Conservation (phyloP, 805 yeast species). For the Yarrowia sp. region DNA sequence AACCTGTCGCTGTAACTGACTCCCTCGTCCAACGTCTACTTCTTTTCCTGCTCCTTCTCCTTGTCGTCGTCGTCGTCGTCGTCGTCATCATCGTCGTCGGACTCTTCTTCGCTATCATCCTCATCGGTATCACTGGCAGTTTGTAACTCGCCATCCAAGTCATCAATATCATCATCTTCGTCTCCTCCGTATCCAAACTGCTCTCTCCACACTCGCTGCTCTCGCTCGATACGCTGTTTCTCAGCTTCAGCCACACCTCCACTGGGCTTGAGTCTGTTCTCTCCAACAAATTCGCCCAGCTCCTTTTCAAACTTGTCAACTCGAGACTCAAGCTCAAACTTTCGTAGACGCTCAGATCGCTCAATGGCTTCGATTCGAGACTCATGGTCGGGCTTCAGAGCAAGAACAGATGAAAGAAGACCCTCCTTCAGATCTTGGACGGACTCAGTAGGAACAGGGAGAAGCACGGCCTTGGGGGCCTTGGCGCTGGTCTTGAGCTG, state of each 20-base stretch:
- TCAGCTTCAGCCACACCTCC: slow-evolving; percentile 92
- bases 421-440: slow-evolving; percentile 51
- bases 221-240: slow-evolving; percentile 59
- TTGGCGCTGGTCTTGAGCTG: slow-evolving; percentile 49
- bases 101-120: neutral
- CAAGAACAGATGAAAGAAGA: slow-evolving; percentile 71
- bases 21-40: neutral
- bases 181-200: slow-evolving; percentile 28
- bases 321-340: slow-evolving; percentile 60
- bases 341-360: slow-evolving; percentile 77
- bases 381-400: slow-evolving; percentile 79
- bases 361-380: slow-evolving; percentile 82
- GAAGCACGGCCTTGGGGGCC: slow-evolving; percentile 37
- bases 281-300: slow-evolving; percentile 78
- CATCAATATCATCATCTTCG: slow-evolving; percentile 10
- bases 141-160: neutral
- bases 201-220: slow-evolving; percentile 62
- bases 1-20: neutral
- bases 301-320: slow-evolving; percentile 77
- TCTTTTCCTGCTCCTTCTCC: neutral
- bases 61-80: neutral
- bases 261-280: slow-evolving; percentile 66
- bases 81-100: neutral
- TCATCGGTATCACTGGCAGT: slow-evolving; percentile 8
- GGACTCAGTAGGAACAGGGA: slow-evolving; percentile 36